Evolutionary conservation across 2,329 filamentous ascomycete species (phyloP), one percentile per base, ranked within the genome.

Genomic region (Penicillium sp.): DNA sequence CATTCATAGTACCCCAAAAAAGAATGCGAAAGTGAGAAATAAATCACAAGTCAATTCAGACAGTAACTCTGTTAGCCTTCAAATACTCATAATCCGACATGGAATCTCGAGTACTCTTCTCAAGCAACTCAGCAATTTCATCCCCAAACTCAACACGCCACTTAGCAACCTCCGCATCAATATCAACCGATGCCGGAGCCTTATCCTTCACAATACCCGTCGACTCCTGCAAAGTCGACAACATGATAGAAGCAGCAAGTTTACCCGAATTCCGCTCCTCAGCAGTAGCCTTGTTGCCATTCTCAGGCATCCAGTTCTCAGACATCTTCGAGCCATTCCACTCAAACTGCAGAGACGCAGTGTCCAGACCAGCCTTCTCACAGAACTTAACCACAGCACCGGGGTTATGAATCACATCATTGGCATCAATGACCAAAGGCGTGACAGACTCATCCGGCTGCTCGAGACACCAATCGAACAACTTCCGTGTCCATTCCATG

Each of bases 11-110:
- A 29, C 29, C 10, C 29, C 1, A 1, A 11, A 29, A 29, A 29
- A 4, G 29, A 29, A 29, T 29, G 3, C 10, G 10, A 29, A 29
- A 29, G 29, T 11, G 10, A 29, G 3, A 0, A 5, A 33, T 23
- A 13, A 5, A 23, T 33, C 7, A 33, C n/a, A 46, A 10, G 6
- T 16, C 8, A 1, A 11, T 16, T 23, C 43, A 56, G 3, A 51
- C 60, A 34, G 33, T 63, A n/a, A 70, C 40, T 2, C 65, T 57
- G 11, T 61, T 56, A 5, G 60, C 68, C 57, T 65, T 70, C 50
- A 78, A 50, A 58, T 71, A 77, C 58, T 75, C 70, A 63, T 78
- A 78, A 51, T 77, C 73, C 21, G 68, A 65, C 73, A 77, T 75
- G 1, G 74, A 69, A 31, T 65, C 65, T 38, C 58, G 25, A 15